Evolutionary conservation across 2,329 filamentous ascomycete species (phyloP).

Genomic region (Lasiodiplodia hormozganensis): DNA sequence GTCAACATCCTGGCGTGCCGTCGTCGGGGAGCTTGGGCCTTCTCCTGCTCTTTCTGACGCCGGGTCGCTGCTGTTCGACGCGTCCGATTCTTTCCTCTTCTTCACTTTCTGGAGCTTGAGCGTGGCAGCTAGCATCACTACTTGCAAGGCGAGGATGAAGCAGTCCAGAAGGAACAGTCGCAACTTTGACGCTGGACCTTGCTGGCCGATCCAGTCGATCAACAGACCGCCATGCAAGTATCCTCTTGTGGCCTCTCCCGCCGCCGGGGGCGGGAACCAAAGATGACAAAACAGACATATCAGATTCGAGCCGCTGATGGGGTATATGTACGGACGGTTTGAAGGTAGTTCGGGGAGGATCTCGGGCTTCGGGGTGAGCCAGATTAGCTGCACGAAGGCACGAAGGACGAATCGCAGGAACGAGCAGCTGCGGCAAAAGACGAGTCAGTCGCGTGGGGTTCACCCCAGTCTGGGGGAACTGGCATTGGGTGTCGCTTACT

Average conservation of each 20-base stretch:
- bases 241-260: constrained; percentile 56
- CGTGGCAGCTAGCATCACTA: constrained; percentile 63
- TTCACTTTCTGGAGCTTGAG: constrained; percentile 59
- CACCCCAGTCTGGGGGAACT: neutral
- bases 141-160: constrained; percentile 61
- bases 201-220: constrained; percentile 70
- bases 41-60: constrained; percentile 29
- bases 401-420: constrained; percentile 64
- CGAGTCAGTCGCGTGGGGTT: neutral
- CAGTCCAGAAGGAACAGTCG: constrained; percentile 61
- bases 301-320: constrained; percentile 61
- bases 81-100: constrained; percentile 38
- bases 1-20: constrained; percentile 60
- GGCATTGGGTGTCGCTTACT: constrained; percentile 53
- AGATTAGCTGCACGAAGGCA: constrained; percentile 62
- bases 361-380: constrained; percentile 65
- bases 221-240: constrained; percentile 68
- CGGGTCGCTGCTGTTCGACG: constrained; percentile 35
- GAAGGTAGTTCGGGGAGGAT: constrained; percentile 58
- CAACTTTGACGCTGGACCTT: constrained; percentile 61
- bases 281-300: constrained; percentile 64
- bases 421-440: constrained; percentile 56
- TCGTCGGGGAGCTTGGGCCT: neutral
- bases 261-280: constrained; percentile 48
- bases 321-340: constrained; percentile 60